Base-by-base conservation (phyloP, 108 stramenopile genomes). In the Nitzschia sp. region DNA sequence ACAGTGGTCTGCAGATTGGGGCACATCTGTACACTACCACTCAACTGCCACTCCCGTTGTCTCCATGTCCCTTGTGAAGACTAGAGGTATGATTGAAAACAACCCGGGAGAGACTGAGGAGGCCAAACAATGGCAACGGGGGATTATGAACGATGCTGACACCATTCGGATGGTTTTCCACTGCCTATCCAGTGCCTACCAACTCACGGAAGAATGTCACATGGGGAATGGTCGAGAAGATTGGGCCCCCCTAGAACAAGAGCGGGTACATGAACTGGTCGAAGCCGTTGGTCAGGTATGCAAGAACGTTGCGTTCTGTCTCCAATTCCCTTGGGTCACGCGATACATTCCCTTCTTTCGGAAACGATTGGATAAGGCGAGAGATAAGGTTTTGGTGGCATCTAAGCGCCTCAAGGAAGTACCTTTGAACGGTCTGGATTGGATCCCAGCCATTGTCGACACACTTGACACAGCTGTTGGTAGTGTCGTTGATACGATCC, bases 331-430 rank as follows among this genome's bases (percentile, higher is more conserved):
- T 9, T 58, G 57, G 57, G 9, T n/a, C 10, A 20, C 20, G 7
- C 57, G 57, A 58, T 58, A 58, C n/a, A 9, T 58, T 9, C 57
- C 57, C 10, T 38, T 9, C 12, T 19, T 58, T 20, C 24, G 57
- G 8, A 58, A 37, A 10, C 57, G 29, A 37, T 11, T 58, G 12
- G 10, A 37, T 11, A 8, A 26, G 26, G 20, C 10, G 10, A 9
- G 34, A 58, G 10, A 58, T 9, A 10, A 34, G 34, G 10, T 58
- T 9, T 8, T 9, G 8, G 9, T 10, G 7, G 29, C 57, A 34
- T 8, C 34, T 11, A n/a, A 20, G 8, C 8, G 7, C 10, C 20
- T 58, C 8, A 58, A 37, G 9, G 34, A 58, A 7, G 7, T 9
- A 10, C 57, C 29, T 9, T 20, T 20, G 11, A 10, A 7, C 9